phyloP scores from a whole-genome alignment of 768 basidiomycete genomes.

The Auricularia heimuer region DNA sequence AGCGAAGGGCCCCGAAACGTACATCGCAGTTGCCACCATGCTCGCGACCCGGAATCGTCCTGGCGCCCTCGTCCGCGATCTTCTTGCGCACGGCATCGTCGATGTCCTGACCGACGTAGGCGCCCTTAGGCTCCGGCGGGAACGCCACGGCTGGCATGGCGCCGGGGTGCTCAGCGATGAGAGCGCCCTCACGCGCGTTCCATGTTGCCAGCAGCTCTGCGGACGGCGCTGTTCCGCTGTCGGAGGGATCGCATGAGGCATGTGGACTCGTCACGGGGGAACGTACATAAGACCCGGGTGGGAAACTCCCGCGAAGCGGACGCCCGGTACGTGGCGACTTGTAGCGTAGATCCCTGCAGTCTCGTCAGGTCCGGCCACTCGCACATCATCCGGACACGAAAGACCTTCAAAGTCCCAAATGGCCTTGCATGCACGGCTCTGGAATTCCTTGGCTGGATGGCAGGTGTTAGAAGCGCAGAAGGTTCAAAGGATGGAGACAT shows the following conservation, averaged over 20 bases:
- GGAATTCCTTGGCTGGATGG: conserved; percentile 47
- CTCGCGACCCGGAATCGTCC: conserved; percentile 69
- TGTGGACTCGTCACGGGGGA: not conserved
- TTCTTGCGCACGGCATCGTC: conserved; percentile 34
- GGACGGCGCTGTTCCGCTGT: conserved; percentile 60
- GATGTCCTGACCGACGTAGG: conserved; percentile 63
- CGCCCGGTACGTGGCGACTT: conserved; percentile 69
- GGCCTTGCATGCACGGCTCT: conserved; percentile 63
- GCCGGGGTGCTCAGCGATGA: conserved; percentile 44
- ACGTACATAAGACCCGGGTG: conserved; percentile 55
- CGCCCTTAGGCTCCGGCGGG: conserved; percentile 46
- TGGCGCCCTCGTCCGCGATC: conserved; percentile 56
- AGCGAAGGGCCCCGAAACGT: conserved; percentile 14
- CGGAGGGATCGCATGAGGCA: not conserved
- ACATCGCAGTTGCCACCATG: conserved; percentile 74
- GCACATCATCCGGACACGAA: conserved; percentile 4
- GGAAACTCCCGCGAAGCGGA: conserved; percentile 67
- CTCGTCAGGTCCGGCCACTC: not conserved
- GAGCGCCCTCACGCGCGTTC: conserved; percentile 60
- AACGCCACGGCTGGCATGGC: conserved; percentile 58
- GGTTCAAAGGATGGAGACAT: conserved; percentile 7
- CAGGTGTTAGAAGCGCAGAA: not conserved
- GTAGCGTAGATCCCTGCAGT: conserved; percentile 53
- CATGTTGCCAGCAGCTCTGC: conserved; percentile 61
- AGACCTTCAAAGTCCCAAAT: conserved; percentile 71